Base-by-base conservation (phyloP, 2,329 filamentous ascomycete genomes). In the Penicillium sp. region DNA sequence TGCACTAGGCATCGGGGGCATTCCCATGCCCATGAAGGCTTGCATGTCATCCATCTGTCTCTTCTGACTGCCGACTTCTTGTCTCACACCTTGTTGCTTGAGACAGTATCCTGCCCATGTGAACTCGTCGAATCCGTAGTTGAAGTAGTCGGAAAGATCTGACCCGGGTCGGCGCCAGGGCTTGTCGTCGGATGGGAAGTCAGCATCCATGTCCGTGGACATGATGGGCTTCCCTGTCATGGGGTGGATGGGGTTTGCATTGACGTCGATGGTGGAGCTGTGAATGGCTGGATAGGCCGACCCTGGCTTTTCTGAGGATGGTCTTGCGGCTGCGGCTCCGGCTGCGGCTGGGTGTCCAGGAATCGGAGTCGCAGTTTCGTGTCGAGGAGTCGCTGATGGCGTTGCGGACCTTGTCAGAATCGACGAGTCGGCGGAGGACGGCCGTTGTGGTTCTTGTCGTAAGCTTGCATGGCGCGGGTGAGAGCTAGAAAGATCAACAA, bases 71-170 rank as follows among this genome's bases (percentile, higher is more conserved):
- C 84, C 85, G 65, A 91, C 91, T 65, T 93, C 90, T 63, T 85
- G 85, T 19, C 89, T 85, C 68, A 97, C 82, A 25, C 81, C 81
- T 64, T 94, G 87, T 73, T 97, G 94, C 70, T 96, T 95, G 58
- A 91, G 81, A 33, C 92, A 92, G 73, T 99, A 99, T 53, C 92
- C 84, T 6, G 92, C 90, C 94, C 94, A 99, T 1, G 92, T 96
- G 75, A 97, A 97, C 75, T 97, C 93, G 76, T 97, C 93, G 71
- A 97, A 97, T 57, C 93, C 93, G 76, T 97, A 97, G 79, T 97
- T 97, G 84, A 97, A 97, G 78, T 96, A 97, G 73, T 99, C 94
- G 58, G 90, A 94, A 53, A 96, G 86, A 69, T 99, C 94, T 11
- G 93, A 92, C 46, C 94, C 94, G 0, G 94, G 94, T 63, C 92